Conservation (phyloP, 1,284 basidiomycete species). For the Cystobasidiaceae sp. region DNA sequence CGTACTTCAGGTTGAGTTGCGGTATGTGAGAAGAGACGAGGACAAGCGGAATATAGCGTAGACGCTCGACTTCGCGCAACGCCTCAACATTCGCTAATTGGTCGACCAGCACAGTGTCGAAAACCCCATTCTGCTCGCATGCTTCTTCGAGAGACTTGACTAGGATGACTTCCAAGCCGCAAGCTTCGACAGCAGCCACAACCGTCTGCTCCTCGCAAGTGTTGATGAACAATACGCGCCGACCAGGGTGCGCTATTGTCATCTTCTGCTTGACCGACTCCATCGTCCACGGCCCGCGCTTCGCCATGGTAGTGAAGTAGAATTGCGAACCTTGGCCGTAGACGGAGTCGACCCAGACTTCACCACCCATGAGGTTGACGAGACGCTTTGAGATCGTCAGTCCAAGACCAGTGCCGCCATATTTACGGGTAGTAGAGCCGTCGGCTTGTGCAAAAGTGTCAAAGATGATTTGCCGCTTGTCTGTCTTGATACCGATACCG, state of each 20-base stretch:
- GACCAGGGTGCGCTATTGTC: conserved; percentile 51
- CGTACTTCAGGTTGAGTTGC: conserved; percentile 45
- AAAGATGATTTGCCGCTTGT: conserved; percentile 97
- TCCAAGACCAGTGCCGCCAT: conserved; percentile 96
- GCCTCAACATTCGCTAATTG: conserved; percentile 77
- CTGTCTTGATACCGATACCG: conserved; percentile 97
- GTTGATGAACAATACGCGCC: conserved; percentile 77
- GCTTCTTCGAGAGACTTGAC: conserved; percentile 74
- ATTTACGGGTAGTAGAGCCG: conserved; percentile 65
- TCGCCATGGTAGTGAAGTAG: conserved; percentile 84
- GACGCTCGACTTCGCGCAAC: conserved; percentile 84
- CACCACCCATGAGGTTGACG: conserved; percentile 94
- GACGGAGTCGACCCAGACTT: conserved; percentile 97
- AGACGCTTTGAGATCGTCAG: conserved; percentile 66
- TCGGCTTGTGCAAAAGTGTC: conserved; percentile 99
- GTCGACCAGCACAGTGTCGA: conserved; percentile 95
- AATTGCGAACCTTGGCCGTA: conserved; percentile 84
- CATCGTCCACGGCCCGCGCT: conserved; percentile 36
- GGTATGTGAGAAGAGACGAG: conserved; percentile 65
- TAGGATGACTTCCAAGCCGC: conserved; percentile 75
- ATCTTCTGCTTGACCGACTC: conserved; percentile 42
- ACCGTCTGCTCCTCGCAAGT: conserved; percentile 74
- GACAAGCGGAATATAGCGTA: conserved; percentile 90
- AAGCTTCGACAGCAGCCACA: conserved; percentile 67
- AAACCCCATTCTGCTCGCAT: conserved; percentile 62